Evolutionary conservation across 306 rosid species (phyloP).

Genomic region (Erythrophleum fordii): DNA sequence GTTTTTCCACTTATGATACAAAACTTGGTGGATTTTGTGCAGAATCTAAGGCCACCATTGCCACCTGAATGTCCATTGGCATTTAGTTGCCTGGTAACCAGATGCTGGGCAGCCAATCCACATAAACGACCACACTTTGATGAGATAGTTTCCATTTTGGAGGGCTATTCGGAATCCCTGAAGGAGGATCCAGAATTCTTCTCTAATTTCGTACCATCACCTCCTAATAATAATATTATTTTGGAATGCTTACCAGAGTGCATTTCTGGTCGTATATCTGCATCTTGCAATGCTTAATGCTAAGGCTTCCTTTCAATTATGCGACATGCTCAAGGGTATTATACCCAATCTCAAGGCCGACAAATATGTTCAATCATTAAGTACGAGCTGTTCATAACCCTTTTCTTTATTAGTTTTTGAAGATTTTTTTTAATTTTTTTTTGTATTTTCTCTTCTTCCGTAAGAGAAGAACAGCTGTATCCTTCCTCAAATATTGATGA

Average conservation of each 20-base stretch:
- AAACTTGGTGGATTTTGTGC: slow-evolving; percentile 38
- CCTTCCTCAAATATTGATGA: slow-evolving; percentile 6
- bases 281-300: slow-evolving; percentile 42
- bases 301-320: background rate
- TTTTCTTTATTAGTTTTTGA: slow-evolving; percentile 4
- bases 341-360: slow-evolving; percentile 31
- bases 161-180: slow-evolving; percentile 56
- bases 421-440: too few species aligned
- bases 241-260: slow-evolving; percentile 64
- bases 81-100: slow-evolving; percentile 66
- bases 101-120: slow-evolving; percentile 88
- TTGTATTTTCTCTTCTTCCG: background rate
- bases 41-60: slow-evolving; percentile 96
- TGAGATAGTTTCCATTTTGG: slow-evolving; percentile 74
- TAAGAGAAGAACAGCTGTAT: background rate
- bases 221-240: slow-evolving; percentile 17
- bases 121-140: slow-evolving; percentile 80
- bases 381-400: slow-evolving; percentile 11
- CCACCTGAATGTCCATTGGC: slow-evolving; percentile 83
- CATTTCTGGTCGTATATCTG: slow-evolving; percentile 46
- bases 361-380: slow-evolving; percentile 35
- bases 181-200: slow-evolving; percentile 74
- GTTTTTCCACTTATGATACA: background rate
- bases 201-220: slow-evolving; percentile 53
- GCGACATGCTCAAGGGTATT: slow-evolving; percentile 30